Base-by-base conservation (phyloP, 1,139 yeast species). In the Saccharomyces hybrid region DNA sequence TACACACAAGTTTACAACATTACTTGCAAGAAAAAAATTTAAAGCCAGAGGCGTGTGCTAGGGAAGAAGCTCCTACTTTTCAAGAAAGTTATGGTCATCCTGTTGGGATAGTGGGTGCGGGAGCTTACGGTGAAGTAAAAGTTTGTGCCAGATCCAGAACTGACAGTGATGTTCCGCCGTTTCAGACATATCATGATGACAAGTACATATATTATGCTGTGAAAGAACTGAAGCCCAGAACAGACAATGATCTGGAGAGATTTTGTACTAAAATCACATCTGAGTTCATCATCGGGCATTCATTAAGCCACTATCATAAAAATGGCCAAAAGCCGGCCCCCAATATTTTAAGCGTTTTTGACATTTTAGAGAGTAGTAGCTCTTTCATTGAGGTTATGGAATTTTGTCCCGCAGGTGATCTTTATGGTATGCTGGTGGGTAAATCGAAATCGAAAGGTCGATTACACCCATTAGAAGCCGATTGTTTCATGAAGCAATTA, bases 331-430 rank as follows among this genome's bases (percentile, higher is more conserved):
- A 54, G 25, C 26, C 46, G 8, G 47, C 60, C 4, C 81, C 83
- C 55, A 86, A 88, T 60, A 79, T 88, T 29, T 80, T 85, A 31
- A 78, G 79, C 56, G 81, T 89, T 2, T 76, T 83, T 46, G 95
- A 87, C 65, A 72, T 88, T 53, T 79, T 84, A 83, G 76, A 77
- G 52, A 55, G 60, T 11, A 77, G 76, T 57, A 74, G 81, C 58
- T 82, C 84, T 60, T 81, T 86, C 62, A 78, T 83, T 46, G 88
- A 83, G 64, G 84, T 86, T 11, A 82, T 85, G 89, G 88, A 84
- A 64, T 84, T 81, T 64, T 82, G 88, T 52, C 79, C 83, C 3
- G 84, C 87, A 52, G 91, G 93, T 32, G 89, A 86, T 66, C 71
- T 86, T 47, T 85, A 77, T 61, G 67, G 79, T 1, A 67, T 78